Conservation (phyloP, 352 stramenopile genomes). For the Globisporangium abappressorium region DNA sequence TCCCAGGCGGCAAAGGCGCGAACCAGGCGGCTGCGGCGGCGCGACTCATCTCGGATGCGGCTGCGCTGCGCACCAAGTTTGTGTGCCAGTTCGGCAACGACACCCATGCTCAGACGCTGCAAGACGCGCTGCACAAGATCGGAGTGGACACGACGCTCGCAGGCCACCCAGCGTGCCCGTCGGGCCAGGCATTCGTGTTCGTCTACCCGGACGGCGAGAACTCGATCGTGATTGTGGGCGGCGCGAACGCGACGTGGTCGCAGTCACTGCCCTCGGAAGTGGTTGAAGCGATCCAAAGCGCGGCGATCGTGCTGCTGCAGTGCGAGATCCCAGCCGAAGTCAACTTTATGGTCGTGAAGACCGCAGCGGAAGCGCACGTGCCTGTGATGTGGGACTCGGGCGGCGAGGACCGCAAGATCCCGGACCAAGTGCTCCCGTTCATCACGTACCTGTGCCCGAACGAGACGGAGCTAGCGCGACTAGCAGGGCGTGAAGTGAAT, state of each 20-base stretch:
- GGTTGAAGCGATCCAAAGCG: conserved; percentile 41
- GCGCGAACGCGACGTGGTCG: conserved; percentile 69
- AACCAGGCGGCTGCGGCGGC: conserved; percentile 73
- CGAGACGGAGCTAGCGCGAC: conserved; percentile 66
- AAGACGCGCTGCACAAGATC: conserved; percentile 28
- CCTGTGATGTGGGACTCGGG: conserved; percentile 80
- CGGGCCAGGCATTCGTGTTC: conserved; percentile 81
- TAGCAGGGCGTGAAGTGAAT: conserved; percentile 37
- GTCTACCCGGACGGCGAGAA: conserved; percentile 81
- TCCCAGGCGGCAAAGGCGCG: conserved; percentile 72
- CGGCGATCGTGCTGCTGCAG: conserved; percentile 68
- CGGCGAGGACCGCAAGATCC: conserved; percentile 63
- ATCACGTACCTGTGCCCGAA: conserved; percentile 76
- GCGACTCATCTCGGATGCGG: conserved; percentile 34
- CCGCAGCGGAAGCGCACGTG: conserved; percentile 38
- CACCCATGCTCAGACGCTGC: conserved; percentile 46
- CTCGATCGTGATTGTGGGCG: conserved; percentile 81
- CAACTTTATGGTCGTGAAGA: conserved; percentile 52
- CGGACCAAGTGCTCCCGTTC: conserved; percentile 44
- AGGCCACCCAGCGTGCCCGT: conserved; percentile 41
- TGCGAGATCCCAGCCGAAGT: conserved; percentile 60
- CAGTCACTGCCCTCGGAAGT: conserved; percentile 30
- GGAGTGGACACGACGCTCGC: conserved; percentile 41
- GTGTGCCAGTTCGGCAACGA: conserved; percentile 76
- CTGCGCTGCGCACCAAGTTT: conserved; percentile 34